phyloP scores from a whole-genome alignment of 495 filamentous ascomycete genomes.

The Paragyromitra xinjiangensis region DNA sequence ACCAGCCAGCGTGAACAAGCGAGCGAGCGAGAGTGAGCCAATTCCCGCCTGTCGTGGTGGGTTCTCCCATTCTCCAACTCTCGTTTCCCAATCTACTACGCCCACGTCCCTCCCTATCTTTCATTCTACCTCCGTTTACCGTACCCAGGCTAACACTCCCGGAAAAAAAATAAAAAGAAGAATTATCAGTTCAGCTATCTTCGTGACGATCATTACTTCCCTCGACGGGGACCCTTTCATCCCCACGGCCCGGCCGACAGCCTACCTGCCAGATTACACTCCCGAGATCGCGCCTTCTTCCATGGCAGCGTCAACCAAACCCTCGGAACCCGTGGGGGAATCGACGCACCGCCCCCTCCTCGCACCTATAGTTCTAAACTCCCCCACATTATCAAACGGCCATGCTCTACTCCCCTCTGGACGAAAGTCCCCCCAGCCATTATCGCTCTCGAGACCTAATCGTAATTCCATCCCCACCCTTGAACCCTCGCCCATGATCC shows the following conservation, averaged over 20 bases:
- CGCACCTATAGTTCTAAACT: constrained; percentile 51
- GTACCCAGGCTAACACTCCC: background rate
- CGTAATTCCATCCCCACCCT: constrained; percentile 43
- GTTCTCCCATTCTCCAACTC: background rate
- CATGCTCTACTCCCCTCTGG: constrained; percentile 4
- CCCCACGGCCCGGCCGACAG: constrained; percentile 5
- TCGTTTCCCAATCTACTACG: background rate
- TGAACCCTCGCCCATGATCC: constrained; percentile 41
- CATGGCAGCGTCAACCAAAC: constrained; percentile 64
- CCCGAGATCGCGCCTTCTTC: constrained; percentile 32
- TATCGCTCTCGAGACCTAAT: constrained; percentile 13
- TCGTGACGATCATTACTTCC: background rate
- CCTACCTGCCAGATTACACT: constrained; percentile 8
- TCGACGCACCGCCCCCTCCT: constrained; percentile 40
- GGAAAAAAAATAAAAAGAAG: background rate
- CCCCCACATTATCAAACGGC: constrained; percentile 31
- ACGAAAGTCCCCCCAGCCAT: constrained; percentile 35
- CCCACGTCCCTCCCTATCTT: background rate
- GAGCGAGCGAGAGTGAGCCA: background rate
- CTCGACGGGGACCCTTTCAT: constrained; percentile 14
- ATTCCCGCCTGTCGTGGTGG: constrained; percentile 2
- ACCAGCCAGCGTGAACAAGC: background rate
- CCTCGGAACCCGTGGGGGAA: constrained; percentile 35
- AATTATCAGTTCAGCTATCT: background rate
- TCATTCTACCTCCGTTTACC: background rate